Percentiles rank a stretch among this genome's conserved stretches.
These are phyloP conservation scores for Anthoceros angustus DNA, from an alignment of 225 moss, liverwort and hornwort species.

Conservation along the genomic window DNA sequence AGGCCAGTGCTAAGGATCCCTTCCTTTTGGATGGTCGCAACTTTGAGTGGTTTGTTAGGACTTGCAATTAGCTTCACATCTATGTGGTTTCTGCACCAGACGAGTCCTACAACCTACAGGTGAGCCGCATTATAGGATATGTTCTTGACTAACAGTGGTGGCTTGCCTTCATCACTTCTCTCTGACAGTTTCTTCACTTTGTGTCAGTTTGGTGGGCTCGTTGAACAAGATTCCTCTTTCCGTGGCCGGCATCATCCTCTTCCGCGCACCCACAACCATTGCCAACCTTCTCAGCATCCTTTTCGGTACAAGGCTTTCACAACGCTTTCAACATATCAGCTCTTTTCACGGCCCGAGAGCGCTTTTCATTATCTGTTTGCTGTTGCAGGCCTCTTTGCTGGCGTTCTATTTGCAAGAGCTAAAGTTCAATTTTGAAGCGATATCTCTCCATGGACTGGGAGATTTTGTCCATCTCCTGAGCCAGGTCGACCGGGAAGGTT, in stretches of 20 bases:
- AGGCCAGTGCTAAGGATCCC: slow-evolving; percentile 74
- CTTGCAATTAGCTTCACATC: slow-evolving; percentile 97
- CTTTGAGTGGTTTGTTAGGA: slow-evolving; percentile 88
- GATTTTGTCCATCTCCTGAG: not conserved
- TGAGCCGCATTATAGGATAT: slow-evolving; percentile 7
- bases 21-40: slow-evolving; percentile 79
- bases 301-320: slow-evolving; percentile 43
- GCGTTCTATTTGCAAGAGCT: not conserved
- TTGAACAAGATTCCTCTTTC: slow-evolving; percentile 94
- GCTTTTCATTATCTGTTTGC: not conserved
- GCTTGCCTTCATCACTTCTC: not conserved
- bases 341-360: not conserved
- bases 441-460: not conserved
- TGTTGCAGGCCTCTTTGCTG: not conserved
- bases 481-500: not conserved
- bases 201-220: slow-evolving; percentile 95
- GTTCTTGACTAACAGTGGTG: not conserved
- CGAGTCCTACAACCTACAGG: slow-evolving; percentile 97
- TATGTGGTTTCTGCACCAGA: slow-evolving; percentile 99
- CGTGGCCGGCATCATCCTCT: slow-evolving; percentile 69
- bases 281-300: slow-evolving; percentile 78
- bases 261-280: slow-evolving; percentile 70
- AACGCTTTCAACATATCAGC: not conserved
- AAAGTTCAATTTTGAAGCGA: not conserved
- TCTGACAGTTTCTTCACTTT: not conserved